These are phyloP conservation scores for Erucastrum elatum DNA, from an alignment of 345 rosid genomes.

Conservation along the genomic window DNA sequence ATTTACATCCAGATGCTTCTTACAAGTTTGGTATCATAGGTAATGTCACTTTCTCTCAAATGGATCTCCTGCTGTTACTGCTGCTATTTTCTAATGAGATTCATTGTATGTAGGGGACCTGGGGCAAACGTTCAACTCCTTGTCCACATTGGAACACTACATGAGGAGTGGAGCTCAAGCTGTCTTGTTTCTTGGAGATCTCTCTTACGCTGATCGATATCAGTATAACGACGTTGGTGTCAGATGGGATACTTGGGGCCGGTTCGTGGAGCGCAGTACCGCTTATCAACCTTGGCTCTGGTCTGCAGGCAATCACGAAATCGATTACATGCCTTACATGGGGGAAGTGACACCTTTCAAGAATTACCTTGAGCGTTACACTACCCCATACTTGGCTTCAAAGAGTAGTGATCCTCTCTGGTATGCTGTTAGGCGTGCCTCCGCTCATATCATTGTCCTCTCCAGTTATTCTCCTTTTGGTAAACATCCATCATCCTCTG, in stretches of 20 bases:
- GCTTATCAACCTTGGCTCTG: constrained; percentile 98
- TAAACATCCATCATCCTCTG: constrained; percentile 38
- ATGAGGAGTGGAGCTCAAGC: constrained; percentile 82
- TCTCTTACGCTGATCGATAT: constrained; percentile 93
- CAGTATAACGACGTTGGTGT: constrained; percentile 69
- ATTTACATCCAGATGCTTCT: constrained; percentile 67
- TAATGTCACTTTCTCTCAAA: constrained; percentile 37
- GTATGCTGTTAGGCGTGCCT: constrained; percentile 89
- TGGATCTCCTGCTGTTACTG: not conserved
- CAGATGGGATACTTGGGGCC: constrained; percentile 96
- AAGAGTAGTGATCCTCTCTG: constrained; percentile 81
- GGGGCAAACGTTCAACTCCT: constrained; percentile 95
- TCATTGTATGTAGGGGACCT: constrained; percentile 62
- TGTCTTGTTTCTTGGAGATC: constrained; percentile 89
- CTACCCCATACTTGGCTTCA: constrained; percentile 81
- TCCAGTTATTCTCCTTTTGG: constrained; percentile 98
- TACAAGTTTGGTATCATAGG: constrained; percentile 96
- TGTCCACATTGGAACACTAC: constrained; percentile 85
- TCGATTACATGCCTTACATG: constrained; percentile 93
- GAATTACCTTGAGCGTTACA: constrained; percentile 72
- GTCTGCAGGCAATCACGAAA: constrained; percentile 93
- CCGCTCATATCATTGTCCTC: constrained; percentile 88
- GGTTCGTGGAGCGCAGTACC: constrained; percentile 76
- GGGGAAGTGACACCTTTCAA: constrained; percentile 85
- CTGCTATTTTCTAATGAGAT: not conserved